Conservation (phyloP, 1,284 basidiomycete species). For the Rhodotorula glutinis region DNA sequence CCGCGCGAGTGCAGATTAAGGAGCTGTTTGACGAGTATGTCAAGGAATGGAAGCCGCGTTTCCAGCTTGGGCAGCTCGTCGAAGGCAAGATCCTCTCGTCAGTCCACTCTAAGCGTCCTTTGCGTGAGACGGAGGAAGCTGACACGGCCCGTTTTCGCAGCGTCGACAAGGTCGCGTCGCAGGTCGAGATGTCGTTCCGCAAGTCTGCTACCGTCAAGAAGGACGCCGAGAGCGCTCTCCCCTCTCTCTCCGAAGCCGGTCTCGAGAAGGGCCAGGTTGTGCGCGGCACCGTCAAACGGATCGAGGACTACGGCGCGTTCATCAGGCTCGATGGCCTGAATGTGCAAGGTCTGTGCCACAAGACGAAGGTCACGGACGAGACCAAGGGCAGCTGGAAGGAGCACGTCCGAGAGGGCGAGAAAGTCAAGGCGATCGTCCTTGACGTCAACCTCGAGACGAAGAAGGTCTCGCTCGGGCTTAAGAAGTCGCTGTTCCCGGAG, state of each 20-base stretch:
- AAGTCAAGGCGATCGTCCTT: conserved; percentile 74
- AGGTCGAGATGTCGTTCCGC: conserved; percentile 74
- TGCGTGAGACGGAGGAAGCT: neutral
- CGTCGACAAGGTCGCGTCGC: conserved; percentile 64
- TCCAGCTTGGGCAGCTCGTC: conserved; percentile 77
- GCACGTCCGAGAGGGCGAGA: conserved; percentile 81
- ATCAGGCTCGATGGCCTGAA: conserved; percentile 79
- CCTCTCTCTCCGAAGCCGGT: conserved; percentile 51
- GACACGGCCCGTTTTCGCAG: conserved; percentile 50
- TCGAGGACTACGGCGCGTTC: conserved; percentile 89
- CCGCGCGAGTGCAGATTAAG: conserved; percentile 88
- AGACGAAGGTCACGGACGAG: conserved; percentile 84
- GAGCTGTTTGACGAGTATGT: conserved; percentile 62
- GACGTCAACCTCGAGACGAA: conserved; percentile 69
- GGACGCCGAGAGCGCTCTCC: conserved; percentile 68
- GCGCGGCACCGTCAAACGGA: conserved; percentile 48
- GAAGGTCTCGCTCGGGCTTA: conserved; percentile 78
- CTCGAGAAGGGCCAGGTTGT: conserved; percentile 49
- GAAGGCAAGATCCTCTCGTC: conserved; percentile 78
- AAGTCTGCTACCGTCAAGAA: conserved; percentile 50
- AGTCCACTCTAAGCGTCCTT: neutral
- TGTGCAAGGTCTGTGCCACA: conserved; percentile 88
- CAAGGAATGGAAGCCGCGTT: conserved; percentile 89
- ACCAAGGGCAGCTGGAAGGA: conserved; percentile 64
- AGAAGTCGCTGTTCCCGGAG: conserved; percentile 73